Evolutionary conservation across 768 basidiomycete species (phyloP), one percentile per base, ranked within the genome.

Genomic region (Dacryopinax primogenitus): DNA sequence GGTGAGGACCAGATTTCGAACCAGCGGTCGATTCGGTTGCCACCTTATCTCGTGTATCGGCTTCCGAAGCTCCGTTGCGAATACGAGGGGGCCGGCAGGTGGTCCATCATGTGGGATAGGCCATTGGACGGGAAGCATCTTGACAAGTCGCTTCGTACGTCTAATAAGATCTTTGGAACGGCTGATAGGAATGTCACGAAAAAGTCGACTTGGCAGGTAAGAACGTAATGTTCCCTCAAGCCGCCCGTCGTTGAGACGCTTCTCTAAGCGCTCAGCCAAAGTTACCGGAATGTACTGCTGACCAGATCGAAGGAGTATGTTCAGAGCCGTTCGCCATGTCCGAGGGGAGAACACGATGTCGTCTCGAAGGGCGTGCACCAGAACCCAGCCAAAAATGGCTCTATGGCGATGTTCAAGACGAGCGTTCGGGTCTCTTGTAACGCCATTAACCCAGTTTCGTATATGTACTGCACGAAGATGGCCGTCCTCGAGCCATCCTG

Each of bases 41-140:
- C 81, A 67, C 6, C 76, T 70, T 1, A 79, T 81, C 64, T 84
- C 77, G 1, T 88, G 71, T 33, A 87, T 77, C 33, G 78, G 77
- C 69, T 88, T 89, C 1, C 84, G 84, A 41, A 86, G 70, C 23
- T 72, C 68, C 0, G 84, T 83, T 41, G 74, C 71, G 15, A 45
- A 18, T 41, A 63, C 16, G 63, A 30, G 64, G 64, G 51, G 33
- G 13, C 51, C 4, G 51, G 37, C 37, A 58, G 13, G 3, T 68
- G 64, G 11, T 3, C 51, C 37, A 39, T 47, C 45, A 7, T 47
- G 45, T 13, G 51, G 51, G 12, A 58, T 28, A 3, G 4, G 4
- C 51, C 3, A 28, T 9, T 15, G 9, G 6, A 2, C 13, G 26
- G 23, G 26, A 13, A 58, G 12, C 4, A 4, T 28, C 26, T 9